Conservation (phyloP, 257 asterid genomes). For the Paraleonurus japonicus region DNA sequence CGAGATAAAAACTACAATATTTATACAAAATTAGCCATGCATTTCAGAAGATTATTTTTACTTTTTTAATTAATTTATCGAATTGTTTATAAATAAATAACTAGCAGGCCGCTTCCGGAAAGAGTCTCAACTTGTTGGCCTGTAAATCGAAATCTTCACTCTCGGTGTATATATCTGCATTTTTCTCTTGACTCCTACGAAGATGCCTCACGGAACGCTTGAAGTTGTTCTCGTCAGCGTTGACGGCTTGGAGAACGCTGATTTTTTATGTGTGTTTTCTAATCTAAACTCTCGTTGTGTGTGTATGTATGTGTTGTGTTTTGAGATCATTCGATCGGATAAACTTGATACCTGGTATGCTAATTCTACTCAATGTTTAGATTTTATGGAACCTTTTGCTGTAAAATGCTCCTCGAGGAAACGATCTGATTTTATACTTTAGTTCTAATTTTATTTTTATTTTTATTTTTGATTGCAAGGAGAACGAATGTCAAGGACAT, state of each 20-base stretch:
- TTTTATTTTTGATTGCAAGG: neutral
- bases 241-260: conserved; percentile 54
- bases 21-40: no score
- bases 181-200: conserved; percentile 16
- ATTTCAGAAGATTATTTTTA: no score
- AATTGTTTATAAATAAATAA: neutral
- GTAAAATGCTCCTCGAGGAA: neutral
- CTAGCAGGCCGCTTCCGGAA: neutral
- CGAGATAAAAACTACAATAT: no score
- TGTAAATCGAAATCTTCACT: neutral
- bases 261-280: conserved; percentile 44
- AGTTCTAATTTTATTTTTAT: neutral
- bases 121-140: neutral
- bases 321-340: neutral
- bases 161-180: neutral
- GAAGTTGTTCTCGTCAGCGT: conserved; percentile 66
- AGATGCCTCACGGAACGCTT: conserved; percentile 73
- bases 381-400: neutral
- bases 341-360: neutral
- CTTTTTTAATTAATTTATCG: no score
- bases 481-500: neutral
- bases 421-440: neutral
- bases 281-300: neutral
- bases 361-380: neutral
- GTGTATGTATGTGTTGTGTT: conserved; percentile 3